A percentile compares a stretch with the other conserved stretches of the same genome.
These are phyloP conservation scores for Leccinum subtestaceum DNA, from an alignment of 768 basidiomycete species.

Conservation along the genomic window DNA sequence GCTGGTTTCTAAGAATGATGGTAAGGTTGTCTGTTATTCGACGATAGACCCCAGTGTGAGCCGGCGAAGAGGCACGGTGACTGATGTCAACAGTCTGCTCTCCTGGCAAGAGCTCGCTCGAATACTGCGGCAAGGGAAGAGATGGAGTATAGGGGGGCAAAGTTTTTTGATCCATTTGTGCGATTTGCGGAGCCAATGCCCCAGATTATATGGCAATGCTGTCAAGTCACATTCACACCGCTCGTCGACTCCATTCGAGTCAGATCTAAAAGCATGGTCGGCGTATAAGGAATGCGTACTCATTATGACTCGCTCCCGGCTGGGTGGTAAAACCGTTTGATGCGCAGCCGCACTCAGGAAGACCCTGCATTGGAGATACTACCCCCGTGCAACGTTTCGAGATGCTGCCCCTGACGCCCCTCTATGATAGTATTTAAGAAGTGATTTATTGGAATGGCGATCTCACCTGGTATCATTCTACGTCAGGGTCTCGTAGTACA, in stretches of 20 bases:
- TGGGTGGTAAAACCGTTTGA: neutral
- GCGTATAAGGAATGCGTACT: neutral
- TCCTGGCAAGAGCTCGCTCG: constrained; percentile 45
- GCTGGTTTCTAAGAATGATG: constrained; percentile 23
- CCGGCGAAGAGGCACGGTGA: constrained; percentile 16
- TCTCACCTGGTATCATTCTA: neutral
- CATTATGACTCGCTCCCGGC: neutral
- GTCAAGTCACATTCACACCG: neutral
- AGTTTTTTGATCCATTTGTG: constrained; percentile 10
- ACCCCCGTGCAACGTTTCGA: neutral
- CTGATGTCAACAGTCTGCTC: constrained; percentile 52
- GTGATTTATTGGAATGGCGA: neutral
- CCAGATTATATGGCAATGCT: neutral
- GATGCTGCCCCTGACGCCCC: neutral
- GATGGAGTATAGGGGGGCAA: constrained; percentile 55
- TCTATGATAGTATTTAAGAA: neutral
- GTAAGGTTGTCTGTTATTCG: constrained; percentile 30
- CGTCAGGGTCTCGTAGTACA: neutral
- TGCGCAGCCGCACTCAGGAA: neutral
- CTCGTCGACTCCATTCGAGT: constrained; percentile 1
- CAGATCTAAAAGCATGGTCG: neutral
- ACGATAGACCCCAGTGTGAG: constrained; percentile 22
- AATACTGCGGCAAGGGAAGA: constrained; percentile 52
- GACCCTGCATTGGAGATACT: neutral
- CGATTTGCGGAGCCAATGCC: neutral